Evolutionary conservation across 2,329 filamentous ascomycete species (phyloP), one percentile per base, ranked within the genome.

Genomic region (Cercospora sp.): DNA sequence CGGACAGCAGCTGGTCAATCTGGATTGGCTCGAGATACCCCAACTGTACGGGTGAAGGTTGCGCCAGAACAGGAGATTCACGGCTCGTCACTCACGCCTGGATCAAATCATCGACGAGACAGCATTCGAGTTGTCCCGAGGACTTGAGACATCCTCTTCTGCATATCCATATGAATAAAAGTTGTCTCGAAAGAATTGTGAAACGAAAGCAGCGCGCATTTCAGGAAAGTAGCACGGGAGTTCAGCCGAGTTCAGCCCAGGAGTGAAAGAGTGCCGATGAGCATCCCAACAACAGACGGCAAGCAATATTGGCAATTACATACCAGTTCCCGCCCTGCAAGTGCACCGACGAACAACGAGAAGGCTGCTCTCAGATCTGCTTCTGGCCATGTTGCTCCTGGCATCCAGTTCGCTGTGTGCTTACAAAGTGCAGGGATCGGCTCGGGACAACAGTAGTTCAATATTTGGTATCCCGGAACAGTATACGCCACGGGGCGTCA

Each of bases 1-100:
- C 45, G 73, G 73, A 16, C 73, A 74, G 55, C 73, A 74, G 45
- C 31, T 74, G 36, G 61, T 72, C 57, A 74, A 73, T 45, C 64
- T 74, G 63, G 73, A 74, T 51, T 74, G 71, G 71, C 65, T 74
- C 4, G 73, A 74, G 23, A 63, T 69, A 26, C 67, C 71, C 2
- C 68, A 72, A 33, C 60, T 67, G 64, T 67, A 69, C 40, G 63
- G 28, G 16, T 68, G 59, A 68, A 36, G 18, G 5, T 30, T 6
- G 53, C 16, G 8, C 6, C 23, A 16, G 28, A 28, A 16, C 6
- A 31, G 10, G 13, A n/a, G 13, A 16, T 40, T n/a, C 16, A 40
- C 6, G 36, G 6, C 36, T 40, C 5, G 2, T n/a, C 36, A 8
- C 36, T 16, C 36, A n/a, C 36, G 36, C 13, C 36, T n/a, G 23